phyloP scores from a whole-genome alignment of 176 grass and related monocot species.

The Zea luxurians region DNA sequence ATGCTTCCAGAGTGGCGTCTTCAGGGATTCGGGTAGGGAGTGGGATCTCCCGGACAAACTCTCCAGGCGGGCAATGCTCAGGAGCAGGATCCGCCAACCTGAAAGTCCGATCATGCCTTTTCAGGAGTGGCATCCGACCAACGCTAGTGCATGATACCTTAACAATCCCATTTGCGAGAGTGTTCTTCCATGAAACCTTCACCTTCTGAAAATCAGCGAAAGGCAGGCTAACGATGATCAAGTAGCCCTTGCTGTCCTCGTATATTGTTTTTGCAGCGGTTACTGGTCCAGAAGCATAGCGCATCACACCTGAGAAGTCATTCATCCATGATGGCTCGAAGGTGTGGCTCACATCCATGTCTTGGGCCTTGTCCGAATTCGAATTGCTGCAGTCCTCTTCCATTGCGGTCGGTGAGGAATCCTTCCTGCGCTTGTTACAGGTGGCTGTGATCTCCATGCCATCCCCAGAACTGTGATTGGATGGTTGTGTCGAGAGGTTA shows the following conservation, averaged over 20 bases:
- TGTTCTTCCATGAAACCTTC: constrained; percentile 95
- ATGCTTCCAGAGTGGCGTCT: constrained; percentile 82
- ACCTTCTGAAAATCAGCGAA: constrained; percentile 80
- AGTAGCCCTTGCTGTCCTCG: constrained; percentile 83
- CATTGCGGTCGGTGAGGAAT: constrained; percentile 57
- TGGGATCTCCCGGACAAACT: constrained; percentile 81
- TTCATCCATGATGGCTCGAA: constrained; percentile 70
- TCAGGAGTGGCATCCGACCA: constrained; percentile 67
- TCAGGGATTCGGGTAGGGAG: constrained; percentile 86
- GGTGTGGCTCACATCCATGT: constrained; percentile 48
- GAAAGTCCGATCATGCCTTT: constrained; percentile 86
- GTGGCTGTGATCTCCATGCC: constrained; percentile 47
- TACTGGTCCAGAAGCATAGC: constrained; percentile 71
- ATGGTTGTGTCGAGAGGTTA: constrained; percentile 71
- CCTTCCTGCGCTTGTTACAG: constrained; percentile 71
- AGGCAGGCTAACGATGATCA: constrained; percentile 89
- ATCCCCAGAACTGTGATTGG: constrained; percentile 54
- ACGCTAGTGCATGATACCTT: constrained; percentile 74
- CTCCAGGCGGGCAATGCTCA: constrained; percentile 94
- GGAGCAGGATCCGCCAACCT: constrained; percentile 71
- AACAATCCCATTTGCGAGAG: constrained; percentile 70
- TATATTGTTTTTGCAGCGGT: constrained; percentile 94
- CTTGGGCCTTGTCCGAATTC: constrained; percentile 66
- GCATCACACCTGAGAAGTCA: constrained; percentile 88
- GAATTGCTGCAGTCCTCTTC: constrained; percentile 81